Evolutionary conservation across 768 basidiomycete species (phyloP), one percentile per base, ranked within the genome.

Genomic region (Hygrophorus russula): DNA sequence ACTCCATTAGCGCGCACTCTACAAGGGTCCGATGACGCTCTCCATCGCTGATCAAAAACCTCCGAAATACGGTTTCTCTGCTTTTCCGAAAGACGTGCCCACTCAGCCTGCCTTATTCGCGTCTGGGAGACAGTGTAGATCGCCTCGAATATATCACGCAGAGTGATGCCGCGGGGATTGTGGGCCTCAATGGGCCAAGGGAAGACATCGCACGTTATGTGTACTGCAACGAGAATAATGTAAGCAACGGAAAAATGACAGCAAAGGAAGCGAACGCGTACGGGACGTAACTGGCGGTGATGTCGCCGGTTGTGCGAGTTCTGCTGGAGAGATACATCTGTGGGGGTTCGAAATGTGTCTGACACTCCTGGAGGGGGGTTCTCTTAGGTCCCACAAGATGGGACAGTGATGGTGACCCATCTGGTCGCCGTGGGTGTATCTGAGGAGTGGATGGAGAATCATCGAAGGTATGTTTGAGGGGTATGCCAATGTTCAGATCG

Each of bases 331-430:
- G 19, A 65, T 50, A 1, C 53, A 32, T 12, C 53, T 40, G 10
- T 58, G 53, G 12, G 54, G 51, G 6, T 50, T 48, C 7, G 45
- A 32, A 36, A 59, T 51, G 20, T 59, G 56, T 17, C 59, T 53
- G 18, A 59, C 59, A 14, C 54, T 56, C 2, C 39, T 39, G 4
- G 51, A 44, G 7, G 74, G 72, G n/a, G 61, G 24, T 41, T 63
- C 57, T 30, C 73, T 69, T 35, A 73, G 35, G 52, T 79, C 75
- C 76, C 76, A 79, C 12, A 66, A 46, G 30, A 76, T 45, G 8
- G 53, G 56, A 38, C 59, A 61, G 41, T 48, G 53, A 19, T 64
- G 56, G 1, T 53, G 53, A 0, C 51, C 48, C 10, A 46, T 49
- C 24, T 53, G 43, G 29, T 53, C 46, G 49, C 62, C 52, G 47